Conservation (phyloP, 2,329 filamentous ascomycete species). For the Aaosphaeria pasadenensis region DNA sequence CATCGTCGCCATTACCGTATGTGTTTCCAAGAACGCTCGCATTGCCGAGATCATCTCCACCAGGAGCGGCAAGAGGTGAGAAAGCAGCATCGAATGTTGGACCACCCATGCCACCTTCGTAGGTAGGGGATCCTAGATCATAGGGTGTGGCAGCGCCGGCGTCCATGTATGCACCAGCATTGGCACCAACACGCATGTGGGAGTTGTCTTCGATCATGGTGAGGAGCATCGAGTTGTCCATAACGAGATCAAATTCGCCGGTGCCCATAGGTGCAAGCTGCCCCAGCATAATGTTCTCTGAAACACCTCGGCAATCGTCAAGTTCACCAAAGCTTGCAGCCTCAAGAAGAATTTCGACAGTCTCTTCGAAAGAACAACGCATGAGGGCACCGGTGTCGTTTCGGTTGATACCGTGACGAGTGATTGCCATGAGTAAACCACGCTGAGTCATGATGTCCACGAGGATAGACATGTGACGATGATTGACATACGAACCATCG, state of each 20-base stretch:
- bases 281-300: constrained; percentile 97
- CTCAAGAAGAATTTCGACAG: constrained; percentile 95
- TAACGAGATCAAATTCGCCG: constrained; percentile 87
- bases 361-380: constrained; percentile 99
- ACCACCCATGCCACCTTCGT: constrained; percentile 61
- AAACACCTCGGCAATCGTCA: constrained; percentile 96
- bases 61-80: constrained; percentile 74
- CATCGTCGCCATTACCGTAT: constrained; percentile 59
- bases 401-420: constrained; percentile 96
- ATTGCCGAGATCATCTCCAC: constrained; percentile 55
- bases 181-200: constrained; percentile 64
- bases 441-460: constrained; percentile 98
- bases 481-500: constrained; percentile 98
- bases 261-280: constrained; percentile 97
- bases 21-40: constrained; percentile 64
- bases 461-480: constrained; percentile 90
- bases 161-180: constrained; percentile 67
- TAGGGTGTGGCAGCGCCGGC: constrained; percentile 93
- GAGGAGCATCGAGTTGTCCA: constrained; percentile 94
- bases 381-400: constrained; percentile 97
- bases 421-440: constrained; percentile 91
- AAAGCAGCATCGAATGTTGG: constrained; percentile 59
- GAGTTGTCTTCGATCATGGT: constrained; percentile 93
- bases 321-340: constrained; percentile 92
- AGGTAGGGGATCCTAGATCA: constrained; percentile 66